Evolutionary conservation across 148 eudicot genomes (phyloP).

Genomic region (Heliosperma pusillum): DNA sequence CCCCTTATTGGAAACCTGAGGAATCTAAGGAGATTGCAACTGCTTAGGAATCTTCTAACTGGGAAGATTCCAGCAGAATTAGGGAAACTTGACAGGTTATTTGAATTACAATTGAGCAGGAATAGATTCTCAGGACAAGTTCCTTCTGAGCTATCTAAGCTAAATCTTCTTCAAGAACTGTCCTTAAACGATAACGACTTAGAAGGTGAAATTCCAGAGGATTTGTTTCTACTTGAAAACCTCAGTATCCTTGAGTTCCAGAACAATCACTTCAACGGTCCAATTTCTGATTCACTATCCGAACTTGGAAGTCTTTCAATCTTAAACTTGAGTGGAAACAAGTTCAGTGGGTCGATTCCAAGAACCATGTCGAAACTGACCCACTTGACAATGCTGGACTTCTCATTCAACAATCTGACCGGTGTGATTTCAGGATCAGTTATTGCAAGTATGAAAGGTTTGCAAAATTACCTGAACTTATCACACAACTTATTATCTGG

Average conservation of each 20-base stretch:
- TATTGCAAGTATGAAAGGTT: conserved; percentile 48
- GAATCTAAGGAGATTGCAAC: conserved; percentile 42
- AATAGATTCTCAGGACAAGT: conserved; percentile 62
- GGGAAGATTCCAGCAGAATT: conserved; percentile 70
- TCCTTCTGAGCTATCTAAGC: conserved; percentile 52
- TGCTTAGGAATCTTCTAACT: conserved; percentile 38
- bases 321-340: conserved; percentile 70
- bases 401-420: conserved; percentile 58
- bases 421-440: conserved; percentile 55
- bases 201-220: conserved; percentile 62
- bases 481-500: conserved; percentile 58
- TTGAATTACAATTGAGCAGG: conserved; percentile 31
- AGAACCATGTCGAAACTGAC: conserved; percentile 41
- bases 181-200: conserved; percentile 42
- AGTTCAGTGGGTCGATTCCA: conserved; percentile 54
- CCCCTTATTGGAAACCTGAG: conserved; percentile 48
- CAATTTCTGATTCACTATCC: conserved; percentile 47
- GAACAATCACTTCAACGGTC: conserved; percentile 50
- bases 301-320: conserved; percentile 54
- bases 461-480: conserved; percentile 57
- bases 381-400: conserved; percentile 47
- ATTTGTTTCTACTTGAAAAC: conserved; percentile 47
- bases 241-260: conserved; percentile 45
- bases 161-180: conserved; percentile 66
- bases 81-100: conserved; percentile 49